These are phyloP conservation scores for Starmerella lactis-condensi DNA, from an alignment of 805 yeast species.

Conservation along the genomic window DNA sequence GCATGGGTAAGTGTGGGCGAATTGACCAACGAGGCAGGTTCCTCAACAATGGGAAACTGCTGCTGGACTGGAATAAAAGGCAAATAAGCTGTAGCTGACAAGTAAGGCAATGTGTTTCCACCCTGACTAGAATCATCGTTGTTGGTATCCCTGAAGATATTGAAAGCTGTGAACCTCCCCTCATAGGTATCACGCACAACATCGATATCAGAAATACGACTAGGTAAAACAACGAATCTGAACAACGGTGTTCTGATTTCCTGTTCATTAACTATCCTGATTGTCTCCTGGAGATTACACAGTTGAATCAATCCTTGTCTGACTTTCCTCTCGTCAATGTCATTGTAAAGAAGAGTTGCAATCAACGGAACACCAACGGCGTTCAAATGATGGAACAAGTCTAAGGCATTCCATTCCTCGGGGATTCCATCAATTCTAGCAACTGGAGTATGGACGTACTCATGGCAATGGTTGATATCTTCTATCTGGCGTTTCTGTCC, in stretches of 20 bases:
- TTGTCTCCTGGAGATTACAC: constrained; percentile 3
- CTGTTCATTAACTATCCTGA: background rate
- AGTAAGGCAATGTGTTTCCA: too few relatives aligned
- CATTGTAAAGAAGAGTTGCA: constrained; percentile 10
- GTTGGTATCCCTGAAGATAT: too few relatives aligned
- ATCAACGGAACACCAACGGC: constrained; percentile 3
- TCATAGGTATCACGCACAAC: constrained; percentile 6
- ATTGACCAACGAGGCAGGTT: too few relatives aligned
- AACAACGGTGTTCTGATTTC: constrained; percentile 3
- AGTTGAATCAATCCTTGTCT: constrained; percentile 11
- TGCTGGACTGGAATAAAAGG: too few relatives aligned
- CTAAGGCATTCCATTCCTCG: constrained; percentile 8
- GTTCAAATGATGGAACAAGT: constrained; percentile 5
- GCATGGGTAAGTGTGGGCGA: too few relatives aligned
- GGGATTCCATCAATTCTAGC: constrained; percentile 12
- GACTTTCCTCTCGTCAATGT: constrained; percentile 7
- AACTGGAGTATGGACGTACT: constrained; percentile 8
- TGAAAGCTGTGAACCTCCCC: constrained; percentile 10
- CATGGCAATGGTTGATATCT: too few relatives aligned
- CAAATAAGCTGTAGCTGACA: too few relatives aligned
- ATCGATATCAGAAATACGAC: constrained; percentile 9
- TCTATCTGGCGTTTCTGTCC: too few relatives aligned
- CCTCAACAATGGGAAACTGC: too few relatives aligned
- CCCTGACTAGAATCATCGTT: too few relatives aligned
- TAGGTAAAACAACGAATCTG: constrained; percentile 2